These are phyloP conservation scores for Cyberlindnera bimundalis DNA, from an alignment of 805 yeast genomes.

Conservation along the genomic window DNA sequence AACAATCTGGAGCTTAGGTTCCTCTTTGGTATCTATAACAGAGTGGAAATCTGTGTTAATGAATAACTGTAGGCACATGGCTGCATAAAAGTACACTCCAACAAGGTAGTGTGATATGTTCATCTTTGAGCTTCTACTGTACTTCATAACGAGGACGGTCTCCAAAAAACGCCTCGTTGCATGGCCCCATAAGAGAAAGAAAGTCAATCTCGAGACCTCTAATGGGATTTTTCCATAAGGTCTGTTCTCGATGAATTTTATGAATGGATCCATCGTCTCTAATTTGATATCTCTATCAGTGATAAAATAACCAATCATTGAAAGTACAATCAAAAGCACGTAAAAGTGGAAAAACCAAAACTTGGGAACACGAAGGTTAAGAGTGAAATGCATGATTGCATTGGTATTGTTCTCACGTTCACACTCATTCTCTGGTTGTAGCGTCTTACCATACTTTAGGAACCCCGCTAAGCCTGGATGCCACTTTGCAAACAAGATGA, in stretches of 20 bases:
- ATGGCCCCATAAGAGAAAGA: constrained; percentile 40
- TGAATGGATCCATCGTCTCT: constrained; percentile 4
- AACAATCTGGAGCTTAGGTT: constrained; percentile 6
- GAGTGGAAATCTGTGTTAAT: constrained; percentile 26
- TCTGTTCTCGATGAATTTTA: constrained; percentile 6
- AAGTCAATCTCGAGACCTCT: constrained; percentile 21
- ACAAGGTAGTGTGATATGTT: constrained; percentile 63
- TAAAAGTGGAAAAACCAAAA: constrained; percentile 63
- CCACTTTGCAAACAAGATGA: constrained; percentile 33
- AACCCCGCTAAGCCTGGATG: constrained; percentile 32
- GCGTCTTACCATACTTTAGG: constrained; percentile 45
- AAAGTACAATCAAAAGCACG: constrained; percentile 34
- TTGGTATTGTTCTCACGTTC: constrained; percentile 13
- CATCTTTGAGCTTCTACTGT: constrained; percentile 47
- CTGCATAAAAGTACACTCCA: constrained; percentile 57
- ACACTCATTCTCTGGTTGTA: constrained; percentile 8
- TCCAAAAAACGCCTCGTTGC: constrained; percentile 54
- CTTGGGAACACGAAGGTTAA: constrained; percentile 53
- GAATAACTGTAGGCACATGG: constrained; percentile 40
- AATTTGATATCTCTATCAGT: constrained; percentile 13
- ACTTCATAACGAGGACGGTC: constrained; percentile 46
- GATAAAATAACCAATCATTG: constrained; percentile 16
- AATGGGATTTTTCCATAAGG: constrained; percentile 23
- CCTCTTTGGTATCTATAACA: background rate
- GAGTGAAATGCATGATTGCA: constrained; percentile 15